phyloP scores from a whole-genome alignment of 345 rosid species.

The Crucihimalaya himalaica region DNA sequence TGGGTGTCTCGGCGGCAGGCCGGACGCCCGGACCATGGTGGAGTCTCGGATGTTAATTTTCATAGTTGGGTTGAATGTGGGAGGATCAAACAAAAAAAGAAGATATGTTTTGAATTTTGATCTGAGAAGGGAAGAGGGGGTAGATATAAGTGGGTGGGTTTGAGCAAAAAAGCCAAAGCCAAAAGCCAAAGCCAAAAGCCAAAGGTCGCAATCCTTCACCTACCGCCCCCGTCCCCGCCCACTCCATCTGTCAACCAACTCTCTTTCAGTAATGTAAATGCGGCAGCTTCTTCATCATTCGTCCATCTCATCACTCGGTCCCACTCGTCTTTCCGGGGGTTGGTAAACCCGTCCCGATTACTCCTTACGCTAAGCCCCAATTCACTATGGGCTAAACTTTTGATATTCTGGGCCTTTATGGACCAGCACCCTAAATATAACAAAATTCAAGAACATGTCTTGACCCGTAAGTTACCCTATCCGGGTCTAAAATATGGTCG shows the following conservation, averaged over 20 bases:
- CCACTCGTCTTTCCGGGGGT: conserved; percentile 22
- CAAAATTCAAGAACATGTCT: too few relatives aligned
- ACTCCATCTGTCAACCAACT: conserved; percentile 38
- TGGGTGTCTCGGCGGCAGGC: conserved; percentile 73
- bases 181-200: too few relatives aligned
- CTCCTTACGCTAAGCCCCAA: not conserved
- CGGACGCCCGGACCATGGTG: conserved; percentile 66
- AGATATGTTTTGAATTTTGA: not conserved
- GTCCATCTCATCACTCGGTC: not conserved
- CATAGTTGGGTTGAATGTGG: conserved; percentile 32
- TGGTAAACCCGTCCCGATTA: conserved; percentile 17
- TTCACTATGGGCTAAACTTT: too few relatives aligned
- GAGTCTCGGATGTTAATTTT: conserved; percentile 69
- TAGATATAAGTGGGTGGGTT: not conserved
- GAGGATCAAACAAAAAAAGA: not conserved
- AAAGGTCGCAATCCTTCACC: conserved; percentile 39
- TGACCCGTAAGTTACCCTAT: too few relatives aligned
- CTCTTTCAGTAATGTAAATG: conserved; percentile 1
- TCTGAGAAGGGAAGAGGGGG: not conserved
- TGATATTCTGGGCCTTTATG: too few relatives aligned
- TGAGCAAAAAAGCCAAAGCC: not conserved
- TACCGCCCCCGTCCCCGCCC: conserved; percentile 32
- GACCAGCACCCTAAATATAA: too few relatives aligned
- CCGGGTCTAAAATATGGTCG: too few relatives aligned
- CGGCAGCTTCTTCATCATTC: not conserved